Base-by-base conservation (phyloP, 495 filamentous ascomycete genomes). In the Schizothecium vesticola region DNA sequence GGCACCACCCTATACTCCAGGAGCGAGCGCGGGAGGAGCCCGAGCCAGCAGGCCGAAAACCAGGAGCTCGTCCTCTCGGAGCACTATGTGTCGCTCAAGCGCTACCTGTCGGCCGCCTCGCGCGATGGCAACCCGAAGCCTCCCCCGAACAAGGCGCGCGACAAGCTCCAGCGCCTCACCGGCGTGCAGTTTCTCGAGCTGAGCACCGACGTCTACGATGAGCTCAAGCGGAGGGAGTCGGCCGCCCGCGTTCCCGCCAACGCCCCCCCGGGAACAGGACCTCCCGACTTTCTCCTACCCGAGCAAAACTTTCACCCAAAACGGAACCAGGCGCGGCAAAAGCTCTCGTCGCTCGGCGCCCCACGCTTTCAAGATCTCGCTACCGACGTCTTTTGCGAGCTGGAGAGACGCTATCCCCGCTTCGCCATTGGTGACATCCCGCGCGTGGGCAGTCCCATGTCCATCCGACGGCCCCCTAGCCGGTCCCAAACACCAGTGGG, bases 161-260 rank as follows among this genome's bases (percentile, higher is more conserved):
- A 97, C 79, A 99, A 99, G 81, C 83, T 98, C 58, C 85, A 97
- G 61, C 87, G 94, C 59, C 82, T 99, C 43, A 96, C 93, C 1
- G 82, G 89, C 11, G 92, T 94, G 25, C 95, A 99, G 75, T 99
- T 99, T 76, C 91, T 96, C 75, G 95, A 99, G 80, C 83, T 99
- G 23, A 97, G 92, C 75, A 98, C 94, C 23, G 95, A 99, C 77
- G 95, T 99, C 33, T 98, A 93, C 78, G 95, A 99, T 78, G 95
- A 99, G 78, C 82, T 97, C 57, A 85, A 95, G 69, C 91, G 95
- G 43, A 88, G 95, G 67, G 92, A 97, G 77, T 83, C 87, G 36
- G 79, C 78, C 3, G 76, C 76, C 28, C 77, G 82, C 72, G 82
- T 82, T 64, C 82, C 84, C 26, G 82, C 84, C 25, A 86, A 86